These are phyloP conservation scores for Ceratocystis cacaofunesta DNA, from an alignment of 2,329 filamentous ascomycete species.

Conservation along the genomic window DNA sequence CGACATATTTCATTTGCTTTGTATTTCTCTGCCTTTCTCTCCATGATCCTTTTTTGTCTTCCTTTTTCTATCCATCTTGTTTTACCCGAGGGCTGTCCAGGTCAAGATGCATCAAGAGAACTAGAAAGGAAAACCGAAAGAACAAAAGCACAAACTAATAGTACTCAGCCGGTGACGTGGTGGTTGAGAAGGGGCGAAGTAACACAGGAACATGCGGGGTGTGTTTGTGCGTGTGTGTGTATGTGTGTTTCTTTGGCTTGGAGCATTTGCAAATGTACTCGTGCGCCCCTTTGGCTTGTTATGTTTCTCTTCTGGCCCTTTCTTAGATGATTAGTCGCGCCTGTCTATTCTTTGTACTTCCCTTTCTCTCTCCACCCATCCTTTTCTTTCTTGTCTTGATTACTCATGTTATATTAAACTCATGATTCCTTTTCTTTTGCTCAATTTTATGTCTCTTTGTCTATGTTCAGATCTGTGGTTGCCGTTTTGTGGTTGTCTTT, in stretches of 20 bases:
- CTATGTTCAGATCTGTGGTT: background rate
- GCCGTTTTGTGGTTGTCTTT: no score
- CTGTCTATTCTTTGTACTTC: background rate
- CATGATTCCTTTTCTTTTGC: background rate
- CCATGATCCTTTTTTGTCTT: conserved; percentile 18
- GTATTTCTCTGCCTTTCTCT: conserved; percentile 18
- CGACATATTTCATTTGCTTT: conserved; percentile 7
- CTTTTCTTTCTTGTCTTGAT: background rate
- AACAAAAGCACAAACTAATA: background rate
- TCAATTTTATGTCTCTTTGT: background rate
- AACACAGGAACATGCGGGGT: background rate
- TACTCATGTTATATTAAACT: background rate
- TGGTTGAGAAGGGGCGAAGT: background rate
- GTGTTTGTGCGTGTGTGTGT: background rate
- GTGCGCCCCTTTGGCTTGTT: background rate
- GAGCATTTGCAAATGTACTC: background rate
- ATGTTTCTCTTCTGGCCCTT: background rate
- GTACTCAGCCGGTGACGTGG: background rate
- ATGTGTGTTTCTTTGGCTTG: background rate
- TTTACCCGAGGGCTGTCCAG: conserved; percentile 23
- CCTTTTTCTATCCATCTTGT: conserved; percentile 13
- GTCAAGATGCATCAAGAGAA: conserved; percentile 19
- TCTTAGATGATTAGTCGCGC: background rate
- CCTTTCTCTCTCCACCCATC: background rate
- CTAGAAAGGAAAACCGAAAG: background rate